These are phyloP conservation scores for Singerocomus rubriflavus DNA, from an alignment of 1,284 basidiomycete genomes.

Conservation along the genomic window DNA sequence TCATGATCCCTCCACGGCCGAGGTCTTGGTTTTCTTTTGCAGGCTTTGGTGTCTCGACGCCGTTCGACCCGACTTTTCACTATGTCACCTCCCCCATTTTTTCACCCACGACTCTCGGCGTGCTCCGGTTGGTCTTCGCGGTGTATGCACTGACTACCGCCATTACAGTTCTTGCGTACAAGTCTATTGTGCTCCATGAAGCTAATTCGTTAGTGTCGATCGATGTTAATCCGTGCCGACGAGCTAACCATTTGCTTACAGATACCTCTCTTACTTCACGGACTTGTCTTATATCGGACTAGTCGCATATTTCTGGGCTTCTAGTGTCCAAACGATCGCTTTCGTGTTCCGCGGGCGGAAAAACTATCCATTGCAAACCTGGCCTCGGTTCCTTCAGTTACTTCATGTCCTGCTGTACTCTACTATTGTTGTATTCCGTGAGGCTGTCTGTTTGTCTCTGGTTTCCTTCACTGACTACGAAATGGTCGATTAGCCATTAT, in stretches of 20 bases:
- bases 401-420: slow-evolving; percentile 54
- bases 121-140: slow-evolving; percentile 47
- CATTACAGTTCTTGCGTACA: slow-evolving; percentile 44
- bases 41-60: slow-evolving; percentile 29
- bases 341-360: slow-evolving; percentile 37
- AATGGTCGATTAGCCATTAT: slow-evolving; percentile 45
- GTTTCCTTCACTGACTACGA: not conserved
- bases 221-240: not conserved
- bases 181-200: slow-evolving; percentile 30
- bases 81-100: slow-evolving; percentile 61
- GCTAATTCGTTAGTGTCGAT: slow-evolving; percentile 29
- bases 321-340: slow-evolving; percentile 50
- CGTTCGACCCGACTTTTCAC: slow-evolving; percentile 51
- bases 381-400: slow-evolving; percentile 55
- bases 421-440: slow-evolving; percentile 59
- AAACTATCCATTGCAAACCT: slow-evolving; percentile 55
- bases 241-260: slow-evolving; percentile 23
- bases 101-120: slow-evolving; percentile 44
- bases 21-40: slow-evolving; percentile 16
- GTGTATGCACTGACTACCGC: slow-evolving; percentile 51
- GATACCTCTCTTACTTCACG: slow-evolving; percentile 66
- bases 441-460: slow-evolving; percentile 26
- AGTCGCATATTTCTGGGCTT: slow-evolving; percentile 58
- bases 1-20: slow-evolving; percentile 8
- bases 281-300: slow-evolving; percentile 61